Evolutionary conservation across 306 rosid species (phyloP).

Genomic region (Casuarina equisetifolia): DNA sequence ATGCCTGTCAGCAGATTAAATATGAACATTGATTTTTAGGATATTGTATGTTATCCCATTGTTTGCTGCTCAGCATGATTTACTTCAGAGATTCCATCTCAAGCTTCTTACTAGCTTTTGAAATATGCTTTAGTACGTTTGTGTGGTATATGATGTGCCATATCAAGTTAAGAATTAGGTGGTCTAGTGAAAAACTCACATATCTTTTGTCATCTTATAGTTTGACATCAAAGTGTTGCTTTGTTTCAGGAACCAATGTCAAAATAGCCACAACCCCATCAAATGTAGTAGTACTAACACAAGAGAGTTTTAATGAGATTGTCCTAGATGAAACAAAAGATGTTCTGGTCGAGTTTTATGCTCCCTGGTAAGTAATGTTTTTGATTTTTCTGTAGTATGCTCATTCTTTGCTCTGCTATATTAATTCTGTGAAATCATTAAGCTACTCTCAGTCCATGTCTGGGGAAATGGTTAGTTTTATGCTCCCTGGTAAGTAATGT

Average conservation of each 20-base stretch:
- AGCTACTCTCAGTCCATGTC: background rate
- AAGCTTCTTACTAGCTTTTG: background rate
- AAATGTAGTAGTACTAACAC: constrained; percentile 58
- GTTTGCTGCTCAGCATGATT: background rate
- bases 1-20: background rate
- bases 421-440: background rate
- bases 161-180: background rate
- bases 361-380: constrained; percentile 72
- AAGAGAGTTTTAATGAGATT: constrained; percentile 63
- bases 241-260: constrained; percentile 75
- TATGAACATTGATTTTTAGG: too few species aligned
- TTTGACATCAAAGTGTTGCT: constrained; percentile 15
- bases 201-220: constrained; percentile 12
- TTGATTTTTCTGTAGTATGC: background rate
- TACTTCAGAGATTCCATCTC: background rate
- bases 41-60: background rate
- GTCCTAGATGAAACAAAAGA: constrained; percentile 77
- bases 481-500: constrained; percentile 72
- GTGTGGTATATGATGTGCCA: constrained; percentile 11
- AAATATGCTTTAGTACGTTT: constrained; percentile 14
- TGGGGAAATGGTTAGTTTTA: background rate
- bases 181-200: background rate
- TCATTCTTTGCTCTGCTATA: background rate
- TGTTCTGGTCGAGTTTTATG: constrained; percentile 91
- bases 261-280: constrained; percentile 70